Evolutionary conservation across 148 eudicot species (phyloP), one percentile per base, ranked within the genome.

Genomic region (Salicornia ramosissima): DNA sequence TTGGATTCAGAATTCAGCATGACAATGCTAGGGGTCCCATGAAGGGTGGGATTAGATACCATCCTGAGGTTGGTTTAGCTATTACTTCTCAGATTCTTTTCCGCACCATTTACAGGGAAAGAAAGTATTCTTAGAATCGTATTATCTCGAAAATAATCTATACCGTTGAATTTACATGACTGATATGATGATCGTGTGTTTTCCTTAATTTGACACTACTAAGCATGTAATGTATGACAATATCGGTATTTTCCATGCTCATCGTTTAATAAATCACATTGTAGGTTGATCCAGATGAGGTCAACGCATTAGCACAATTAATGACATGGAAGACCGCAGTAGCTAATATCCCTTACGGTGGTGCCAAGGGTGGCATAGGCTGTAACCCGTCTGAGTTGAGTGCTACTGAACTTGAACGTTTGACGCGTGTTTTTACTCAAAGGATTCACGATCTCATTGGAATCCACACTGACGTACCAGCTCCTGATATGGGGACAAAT

Each of bases 271-370:
- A 47, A 61, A 55, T 49, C 64, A 67, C 10, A 57, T 34, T 78
- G 54, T 73, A 93, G 98, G 99, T 95, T 76, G 97, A 95, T 51
- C 97, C 96, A 0, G 99, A 95, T 83, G 99, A 95, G 89, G 99
- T 95, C 75, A 95, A 91, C 65, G 99, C 99, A 28, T 80, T 95
- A 74, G 99, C 99, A 39, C 99, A 95, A 71, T 75, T 95, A 25
- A 95, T 95, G 99, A 95, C 99, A 4, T 95, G 99, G 99, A 95
- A 95, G 80, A 95, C 99, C 28, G 99, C 99, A 30, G 96, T 95
- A 43, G 96, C 99, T 7, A 95, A 95, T 71, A 89, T 95, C 71
- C 99, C 99, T 0, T 95, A 95, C 71, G 99, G 99, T 50, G 99
- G 99, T 29, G 99, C 99, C 54, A 95, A 95, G 79, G 99, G 99